Conservation (phyloP, 2,329 filamentous ascomycete species). For the Apiospora marii region DNA sequence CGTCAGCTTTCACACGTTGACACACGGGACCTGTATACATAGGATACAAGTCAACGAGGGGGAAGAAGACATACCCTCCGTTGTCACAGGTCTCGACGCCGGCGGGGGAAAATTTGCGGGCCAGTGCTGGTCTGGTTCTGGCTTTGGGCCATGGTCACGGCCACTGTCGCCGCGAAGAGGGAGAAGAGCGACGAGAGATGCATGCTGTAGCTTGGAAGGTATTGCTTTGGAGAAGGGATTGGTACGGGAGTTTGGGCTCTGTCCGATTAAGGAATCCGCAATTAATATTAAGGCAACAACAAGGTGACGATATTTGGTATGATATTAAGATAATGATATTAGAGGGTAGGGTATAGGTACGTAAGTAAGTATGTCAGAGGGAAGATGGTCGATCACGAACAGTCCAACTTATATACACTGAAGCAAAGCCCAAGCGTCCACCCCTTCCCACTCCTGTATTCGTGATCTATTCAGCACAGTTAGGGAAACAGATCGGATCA, state of each 20-base stretch:
- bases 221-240: not conserved
- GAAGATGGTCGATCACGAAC: not conserved
- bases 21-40: not conserved
- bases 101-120: not conserved
- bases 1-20: not conserved
- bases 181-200: not conserved
- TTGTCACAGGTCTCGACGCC: constrained; percentile 22
- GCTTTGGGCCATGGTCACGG: not conserved
- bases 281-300: not conserved
- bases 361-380: not conserved
- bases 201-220: not conserved
- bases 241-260: not conserved
- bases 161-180: constrained; percentile 8
- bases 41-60: not conserved
- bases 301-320: not conserved
- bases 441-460: not conserved
- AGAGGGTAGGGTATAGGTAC: not conserved
- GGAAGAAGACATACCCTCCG: not conserved
- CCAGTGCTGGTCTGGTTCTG: not conserved
- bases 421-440: not conserved
- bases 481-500: not conserved
- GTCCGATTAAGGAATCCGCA: not conserved
- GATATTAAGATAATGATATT: not conserved
- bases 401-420: not conserved
- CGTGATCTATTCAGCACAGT: not conserved